Percentiles rank a stretch among this genome's conserved stretches.
These are phyloP conservation scores for Bonia amplexicaulis DNA, from an alignment of 176 grass and related monocot genomes.

Conservation along the genomic window DNA sequence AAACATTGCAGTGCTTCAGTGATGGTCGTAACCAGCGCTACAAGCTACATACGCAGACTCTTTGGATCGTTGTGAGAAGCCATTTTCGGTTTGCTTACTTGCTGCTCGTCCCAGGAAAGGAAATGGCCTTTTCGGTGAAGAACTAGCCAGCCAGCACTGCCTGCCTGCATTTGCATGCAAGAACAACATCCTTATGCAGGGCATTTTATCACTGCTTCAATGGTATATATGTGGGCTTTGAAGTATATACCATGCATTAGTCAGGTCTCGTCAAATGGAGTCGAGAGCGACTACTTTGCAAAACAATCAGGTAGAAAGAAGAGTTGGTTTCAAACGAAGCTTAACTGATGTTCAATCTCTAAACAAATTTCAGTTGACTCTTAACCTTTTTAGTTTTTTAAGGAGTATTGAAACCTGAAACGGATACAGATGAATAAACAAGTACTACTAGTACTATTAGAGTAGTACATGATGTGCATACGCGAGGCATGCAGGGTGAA, in stretches of 20 bases:
- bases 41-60: neutral
- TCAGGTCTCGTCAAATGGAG: neutral
- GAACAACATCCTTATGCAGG: neutral
- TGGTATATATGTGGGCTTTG: neutral
- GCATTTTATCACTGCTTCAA: neutral
- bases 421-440: neutral
- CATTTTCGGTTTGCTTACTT: conserved; percentile 30
- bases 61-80: conserved; percentile 25
- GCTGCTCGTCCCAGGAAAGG: conserved; percentile 31
- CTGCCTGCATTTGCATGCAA: conserved; percentile 19
- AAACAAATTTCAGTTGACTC: neutral
- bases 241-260: neutral
- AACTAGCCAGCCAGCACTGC: neutral
- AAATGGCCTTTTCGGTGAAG: neutral
- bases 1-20: neutral
- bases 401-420: conserved; percentile 2
- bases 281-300: neutral
- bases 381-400: neutral
- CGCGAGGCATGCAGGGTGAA: neutral
- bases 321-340: neutral
- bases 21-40: neutral
- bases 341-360: neutral
- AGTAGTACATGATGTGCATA: neutral
- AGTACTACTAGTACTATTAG: neutral
- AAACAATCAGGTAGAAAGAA: neutral